A percentile compares a stretch with the other conserved stretches of the same genome.
phyloP scores from a whole-genome alignment of 441 rosid species.

The Adansonia rubrostipa region DNA sequence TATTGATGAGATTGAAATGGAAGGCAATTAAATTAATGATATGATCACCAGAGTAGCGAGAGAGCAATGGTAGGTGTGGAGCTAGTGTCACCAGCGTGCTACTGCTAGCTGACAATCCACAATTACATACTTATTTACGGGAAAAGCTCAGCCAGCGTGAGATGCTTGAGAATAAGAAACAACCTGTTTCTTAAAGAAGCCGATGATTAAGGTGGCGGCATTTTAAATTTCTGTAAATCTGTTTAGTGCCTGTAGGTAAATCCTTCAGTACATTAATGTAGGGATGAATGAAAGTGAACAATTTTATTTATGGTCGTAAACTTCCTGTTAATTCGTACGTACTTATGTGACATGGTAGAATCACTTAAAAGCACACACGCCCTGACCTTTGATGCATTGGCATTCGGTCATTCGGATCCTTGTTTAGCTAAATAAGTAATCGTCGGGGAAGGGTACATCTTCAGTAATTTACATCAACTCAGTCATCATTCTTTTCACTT shows the following conservation, averaged over 20 bases:
- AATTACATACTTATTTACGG: too few species aligned
- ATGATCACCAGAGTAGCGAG: constrained; percentile 48
- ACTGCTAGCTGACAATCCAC: constrained; percentile 33
- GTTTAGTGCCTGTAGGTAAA: neutral
- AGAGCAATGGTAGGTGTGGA: constrained; percentile 23
- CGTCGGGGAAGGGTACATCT: too few species aligned
- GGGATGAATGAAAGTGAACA: neutral
- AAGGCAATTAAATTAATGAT: constrained; percentile 30
- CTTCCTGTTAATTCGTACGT: too few species aligned
- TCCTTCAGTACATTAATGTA: neutral
- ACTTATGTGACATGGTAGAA: too few species aligned
- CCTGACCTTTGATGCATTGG: too few species aligned
- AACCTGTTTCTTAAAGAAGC: constrained; percentile 27
- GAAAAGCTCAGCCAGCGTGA: constrained; percentile 15
- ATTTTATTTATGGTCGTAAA: too few species aligned
- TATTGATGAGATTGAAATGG: constrained; percentile 56
- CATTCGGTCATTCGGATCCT: too few species aligned
- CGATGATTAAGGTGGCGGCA: constrained; percentile 5
- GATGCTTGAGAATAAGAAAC: constrained; percentile 24
- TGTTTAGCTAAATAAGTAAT: too few species aligned
- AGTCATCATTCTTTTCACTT: too few species aligned
- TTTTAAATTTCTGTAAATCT: constrained; percentile 14
- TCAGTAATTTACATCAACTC: too few species aligned
- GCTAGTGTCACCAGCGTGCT: constrained; percentile 29
- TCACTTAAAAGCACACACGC: too few species aligned